Conservation (phyloP, 495 filamentous ascomycete species). For the Platismatia glauca region DNA sequence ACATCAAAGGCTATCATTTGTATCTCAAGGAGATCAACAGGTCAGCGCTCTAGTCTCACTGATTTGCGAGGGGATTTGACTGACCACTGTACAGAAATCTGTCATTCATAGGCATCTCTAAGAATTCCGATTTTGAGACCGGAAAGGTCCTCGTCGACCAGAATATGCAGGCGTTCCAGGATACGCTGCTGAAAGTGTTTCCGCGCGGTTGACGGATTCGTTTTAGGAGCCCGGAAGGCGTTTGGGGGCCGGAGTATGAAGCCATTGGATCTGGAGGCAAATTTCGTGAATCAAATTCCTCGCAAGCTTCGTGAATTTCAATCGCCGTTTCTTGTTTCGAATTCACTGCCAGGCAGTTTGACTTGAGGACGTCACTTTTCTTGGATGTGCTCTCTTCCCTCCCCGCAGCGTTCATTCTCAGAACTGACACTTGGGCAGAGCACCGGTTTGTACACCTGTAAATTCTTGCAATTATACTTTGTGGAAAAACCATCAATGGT, state of each 20-base stretch:
- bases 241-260: neutral
- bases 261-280: neutral
- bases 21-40: conserved; percentile 88
- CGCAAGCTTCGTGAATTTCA: neutral
- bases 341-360: neutral
- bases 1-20: conserved; percentile 52
- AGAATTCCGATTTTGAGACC: conserved; percentile 48
- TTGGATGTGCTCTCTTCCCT: neutral
- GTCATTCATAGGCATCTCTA: conserved; percentile 67
- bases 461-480: neutral
- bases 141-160: conserved; percentile 53
- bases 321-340: neutral
- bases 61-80: neutral
- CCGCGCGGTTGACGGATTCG: neutral
- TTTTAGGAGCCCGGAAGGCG: neutral
- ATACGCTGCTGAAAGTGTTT: conserved; percentile 46
- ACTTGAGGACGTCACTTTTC: neutral
- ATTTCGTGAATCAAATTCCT: neutral
- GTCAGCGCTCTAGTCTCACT: conserved; percentile 35
- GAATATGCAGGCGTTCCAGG: conserved; percentile 52
- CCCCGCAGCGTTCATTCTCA: neutral
- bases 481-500: no score
- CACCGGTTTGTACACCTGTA: neutral
- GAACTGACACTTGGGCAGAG: neutral
- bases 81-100: conserved; percentile 39